Evolutionary conservation across 495 filamentous ascomycete genomes (phyloP).

Genomic region (Acidiella bohemica): DNA sequence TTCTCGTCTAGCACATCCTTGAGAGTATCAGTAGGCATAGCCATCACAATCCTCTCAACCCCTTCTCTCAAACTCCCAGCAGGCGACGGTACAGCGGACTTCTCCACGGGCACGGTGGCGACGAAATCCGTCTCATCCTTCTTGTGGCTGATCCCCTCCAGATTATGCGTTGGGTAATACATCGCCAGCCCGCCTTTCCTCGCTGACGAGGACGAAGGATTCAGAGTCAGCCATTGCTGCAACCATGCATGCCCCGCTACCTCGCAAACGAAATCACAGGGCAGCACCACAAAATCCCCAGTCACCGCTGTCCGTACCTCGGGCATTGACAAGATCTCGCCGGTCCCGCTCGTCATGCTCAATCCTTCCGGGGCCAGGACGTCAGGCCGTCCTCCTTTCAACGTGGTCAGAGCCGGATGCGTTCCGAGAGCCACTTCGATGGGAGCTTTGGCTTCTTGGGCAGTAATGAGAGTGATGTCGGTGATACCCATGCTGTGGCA

Average conservation of each 20-base stretch:
- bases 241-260: constrained; percentile 65
- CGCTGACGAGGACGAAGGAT: constrained; percentile 18
- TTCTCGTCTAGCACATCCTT: constrained; percentile 66
- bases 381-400: constrained; percentile 60
- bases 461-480: constrained; percentile 78
- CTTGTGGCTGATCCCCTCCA: constrained; percentile 53
- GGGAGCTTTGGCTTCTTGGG: constrained; percentile 55
- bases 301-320: constrained; percentile 42
- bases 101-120: constrained; percentile 50
- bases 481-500: constrained; percentile 59
- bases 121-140: constrained; percentile 86
- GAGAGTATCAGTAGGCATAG: constrained; percentile 69
- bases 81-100: constrained; percentile 40
- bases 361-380: constrained; percentile 60
- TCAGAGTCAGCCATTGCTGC: constrained; percentile 78
- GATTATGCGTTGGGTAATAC: constrained; percentile 74
- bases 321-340: constrained; percentile 60
- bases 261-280: constrained; percentile 89
- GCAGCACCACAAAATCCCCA: constrained; percentile 76
- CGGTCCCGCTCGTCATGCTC: constrained; percentile 69
- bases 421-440: constrained; percentile 68
- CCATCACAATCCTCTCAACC: constrained; percentile 55
- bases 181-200: constrained; percentile 66
- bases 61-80: constrained; percentile 47
- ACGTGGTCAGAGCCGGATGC: constrained; percentile 72